phyloP scores from a whole-genome alignment of 75 land plant genomes.

The Picea sitchensis region DNA sequence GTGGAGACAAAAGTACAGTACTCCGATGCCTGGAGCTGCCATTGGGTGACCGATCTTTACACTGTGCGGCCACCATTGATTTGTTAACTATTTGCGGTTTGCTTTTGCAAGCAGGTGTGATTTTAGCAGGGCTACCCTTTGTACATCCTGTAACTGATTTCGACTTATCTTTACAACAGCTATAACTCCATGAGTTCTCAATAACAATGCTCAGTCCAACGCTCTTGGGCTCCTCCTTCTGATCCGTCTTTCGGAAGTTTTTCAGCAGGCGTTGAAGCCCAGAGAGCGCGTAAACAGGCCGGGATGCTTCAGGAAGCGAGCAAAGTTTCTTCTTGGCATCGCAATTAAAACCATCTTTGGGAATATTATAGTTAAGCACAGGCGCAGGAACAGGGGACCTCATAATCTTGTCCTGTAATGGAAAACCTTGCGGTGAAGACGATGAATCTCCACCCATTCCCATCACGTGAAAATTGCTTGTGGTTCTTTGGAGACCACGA shows the following conservation, averaged over 20 bases:
- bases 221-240: not conserved
- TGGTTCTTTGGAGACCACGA: not conserved
- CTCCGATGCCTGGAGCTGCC: not conserved
- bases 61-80: not conserved
- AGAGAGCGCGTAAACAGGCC: not conserved
- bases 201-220: slow-evolving; percentile 10
- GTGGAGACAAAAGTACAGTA: not conserved
- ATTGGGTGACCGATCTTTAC: not conserved
- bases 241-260: not conserved
- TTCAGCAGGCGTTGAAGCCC: not conserved
- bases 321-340: not conserved
- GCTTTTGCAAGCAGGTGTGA: not conserved
- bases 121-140: too few species aligned
- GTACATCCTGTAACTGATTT: too few species aligned
- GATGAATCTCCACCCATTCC: not conserved
- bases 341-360: not conserved
- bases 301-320: not conserved
- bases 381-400: not conserved
- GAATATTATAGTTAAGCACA: not conserved
- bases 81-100: slow-evolving; percentile 1
- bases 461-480: not conserved
- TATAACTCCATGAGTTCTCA: not conserved
- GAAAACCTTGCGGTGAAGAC: too few species aligned
- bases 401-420: not conserved
- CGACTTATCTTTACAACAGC: too few species aligned